Evolutionary conservation across 1,284 basidiomycete genomes (phyloP).

Genomic region (Ustilago lituana): DNA sequence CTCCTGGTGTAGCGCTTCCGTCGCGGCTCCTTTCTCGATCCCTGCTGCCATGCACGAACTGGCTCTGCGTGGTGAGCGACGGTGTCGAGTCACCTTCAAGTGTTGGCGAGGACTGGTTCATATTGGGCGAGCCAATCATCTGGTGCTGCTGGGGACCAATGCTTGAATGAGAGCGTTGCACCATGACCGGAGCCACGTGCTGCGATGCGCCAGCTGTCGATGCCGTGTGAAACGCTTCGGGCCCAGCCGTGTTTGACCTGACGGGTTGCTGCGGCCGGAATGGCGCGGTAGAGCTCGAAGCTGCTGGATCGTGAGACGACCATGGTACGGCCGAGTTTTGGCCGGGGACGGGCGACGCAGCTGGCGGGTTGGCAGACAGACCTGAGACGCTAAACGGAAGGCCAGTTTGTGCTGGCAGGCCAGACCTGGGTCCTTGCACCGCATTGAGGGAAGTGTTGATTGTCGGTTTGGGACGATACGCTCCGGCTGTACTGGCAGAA

Average conservation of each 20-base stretch:
- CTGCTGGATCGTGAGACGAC: conserved; percentile 17
- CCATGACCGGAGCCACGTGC: conserved; percentile 35
- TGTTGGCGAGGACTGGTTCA: conserved; percentile 41
- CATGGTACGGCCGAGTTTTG: conserved; percentile 29
- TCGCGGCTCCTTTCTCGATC: conserved; percentile 46
- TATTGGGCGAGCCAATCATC: conserved; percentile 22
- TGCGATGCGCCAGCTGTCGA: conserved; percentile 30
- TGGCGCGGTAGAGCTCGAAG: conserved; percentile 9
- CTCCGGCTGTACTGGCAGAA: conserved; percentile 24
- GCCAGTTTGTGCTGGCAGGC: conserved; percentile 29
- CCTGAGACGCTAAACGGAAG: conserved; percentile 31
- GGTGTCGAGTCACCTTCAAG: conserved; percentile 27
- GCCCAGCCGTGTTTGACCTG: conserved; percentile 45
- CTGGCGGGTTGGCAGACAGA: conserved; percentile 18
- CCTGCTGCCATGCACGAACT: conserved; percentile 35
- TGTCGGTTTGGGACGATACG: conserved; percentile 39
- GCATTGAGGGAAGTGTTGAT: conserved; percentile 29
- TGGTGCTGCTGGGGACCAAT: conserved; percentile 47
- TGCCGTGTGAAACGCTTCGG: conserved; percentile 34
- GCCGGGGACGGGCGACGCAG: conserved; percentile 21
- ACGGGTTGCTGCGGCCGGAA: conserved; percentile 45
- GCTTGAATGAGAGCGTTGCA: conserved; percentile 47
- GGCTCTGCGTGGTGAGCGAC: conserved; percentile 43
- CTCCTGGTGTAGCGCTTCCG: conserved; percentile 36
- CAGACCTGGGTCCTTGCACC: conserved; percentile 18